Evolutionary conservation across 495 filamentous ascomycete genomes (phyloP).

Genomic region (Penicillium antarcticum): DNA sequence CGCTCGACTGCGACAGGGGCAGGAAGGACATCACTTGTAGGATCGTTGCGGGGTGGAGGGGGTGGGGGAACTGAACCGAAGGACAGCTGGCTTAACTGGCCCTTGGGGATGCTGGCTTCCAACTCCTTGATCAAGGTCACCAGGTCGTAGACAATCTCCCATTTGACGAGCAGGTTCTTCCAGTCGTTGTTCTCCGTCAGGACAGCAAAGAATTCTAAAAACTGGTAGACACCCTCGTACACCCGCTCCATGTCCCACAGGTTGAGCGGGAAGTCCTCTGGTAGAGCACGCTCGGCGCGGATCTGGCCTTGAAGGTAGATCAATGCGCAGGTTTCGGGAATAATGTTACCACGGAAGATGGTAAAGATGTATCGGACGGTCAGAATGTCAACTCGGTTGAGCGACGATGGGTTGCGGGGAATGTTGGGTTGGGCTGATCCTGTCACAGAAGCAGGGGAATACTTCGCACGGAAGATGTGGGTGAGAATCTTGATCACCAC

Average conservation of each 20-base stretch:
- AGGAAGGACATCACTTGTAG: constrained; percentile 26
- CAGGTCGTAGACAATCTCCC: constrained; percentile 83
- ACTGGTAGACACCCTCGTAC: constrained; percentile 85
- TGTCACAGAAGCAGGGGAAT: constrained; percentile 50
- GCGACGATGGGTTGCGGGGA: constrained; percentile 29
- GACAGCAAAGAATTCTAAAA: constrained; percentile 90
- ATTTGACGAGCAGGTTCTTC: constrained; percentile 74
- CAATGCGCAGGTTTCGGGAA: constrained; percentile 87
- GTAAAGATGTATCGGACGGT: constrained; percentile 88
- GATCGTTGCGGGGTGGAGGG: constrained; percentile 24
- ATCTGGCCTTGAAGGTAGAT: constrained; percentile 93
- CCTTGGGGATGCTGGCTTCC: constrained; percentile 78
- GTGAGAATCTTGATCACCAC: constrained; percentile 87
- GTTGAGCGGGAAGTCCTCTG: constrained; percentile 87
- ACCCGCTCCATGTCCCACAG: constrained; percentile 96
- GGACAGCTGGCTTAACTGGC: constrained; percentile 49
- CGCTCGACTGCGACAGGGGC: constrained; percentile 54
- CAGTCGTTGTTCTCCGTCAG: constrained; percentile 71
- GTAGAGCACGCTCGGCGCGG: constrained; percentile 57
- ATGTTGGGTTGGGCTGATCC: constrained; percentile 35
- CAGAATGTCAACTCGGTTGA: constrained; percentile 57
- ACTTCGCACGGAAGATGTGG: constrained; percentile 76
- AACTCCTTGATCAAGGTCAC: constrained; percentile 80
- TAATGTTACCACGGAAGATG: constrained; percentile 85
- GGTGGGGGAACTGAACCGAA: constrained; percentile 29